Conservation (phyloP, 2,329 filamentous ascomycete genomes). For the Botryotinia convoluta region DNA sequence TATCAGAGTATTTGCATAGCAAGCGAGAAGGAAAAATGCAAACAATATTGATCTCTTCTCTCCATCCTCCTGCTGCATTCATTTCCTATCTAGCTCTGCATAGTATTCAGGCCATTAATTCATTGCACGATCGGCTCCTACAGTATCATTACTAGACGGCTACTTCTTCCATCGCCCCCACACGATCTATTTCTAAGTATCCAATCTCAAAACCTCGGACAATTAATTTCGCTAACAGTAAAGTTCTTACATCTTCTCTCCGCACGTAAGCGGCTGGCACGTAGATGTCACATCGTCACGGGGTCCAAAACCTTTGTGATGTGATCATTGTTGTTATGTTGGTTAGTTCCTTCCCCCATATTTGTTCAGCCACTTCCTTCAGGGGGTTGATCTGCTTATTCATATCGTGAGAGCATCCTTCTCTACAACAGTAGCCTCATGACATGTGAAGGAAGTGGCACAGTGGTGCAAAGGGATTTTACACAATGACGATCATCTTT, state of each 20-base stretch:
- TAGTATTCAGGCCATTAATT: neutral
- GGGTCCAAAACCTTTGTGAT: neutral
- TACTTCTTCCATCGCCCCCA: neutral
- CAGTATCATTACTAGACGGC: neutral
- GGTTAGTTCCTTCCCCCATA: neutral
- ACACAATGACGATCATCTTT: neutral
- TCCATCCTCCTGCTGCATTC: neutral
- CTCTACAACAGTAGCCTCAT: neutral
- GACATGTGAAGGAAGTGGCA: conserved; percentile 9
- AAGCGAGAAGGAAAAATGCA: neutral
- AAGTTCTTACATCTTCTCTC: conserved; percentile 2
- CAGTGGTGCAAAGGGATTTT: neutral
- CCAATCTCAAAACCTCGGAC: conserved; percentile 1
- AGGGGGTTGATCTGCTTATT: neutral
- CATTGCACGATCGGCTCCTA: neutral
- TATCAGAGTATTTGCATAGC: neutral
- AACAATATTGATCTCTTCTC: neutral
- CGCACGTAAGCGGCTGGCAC: neutral
- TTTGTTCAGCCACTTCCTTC: conserved; percentile 9
- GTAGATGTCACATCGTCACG: neutral
- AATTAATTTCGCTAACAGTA: neutral
- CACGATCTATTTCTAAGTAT: neutral
- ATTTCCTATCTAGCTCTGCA: neutral
- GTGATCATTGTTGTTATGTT: neutral
- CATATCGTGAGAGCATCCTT: conserved; percentile 4